Evolutionary conservation across 2,329 filamentous ascomycete genomes (phyloP).

Genomic region (Monosporascus sp.): DNA sequence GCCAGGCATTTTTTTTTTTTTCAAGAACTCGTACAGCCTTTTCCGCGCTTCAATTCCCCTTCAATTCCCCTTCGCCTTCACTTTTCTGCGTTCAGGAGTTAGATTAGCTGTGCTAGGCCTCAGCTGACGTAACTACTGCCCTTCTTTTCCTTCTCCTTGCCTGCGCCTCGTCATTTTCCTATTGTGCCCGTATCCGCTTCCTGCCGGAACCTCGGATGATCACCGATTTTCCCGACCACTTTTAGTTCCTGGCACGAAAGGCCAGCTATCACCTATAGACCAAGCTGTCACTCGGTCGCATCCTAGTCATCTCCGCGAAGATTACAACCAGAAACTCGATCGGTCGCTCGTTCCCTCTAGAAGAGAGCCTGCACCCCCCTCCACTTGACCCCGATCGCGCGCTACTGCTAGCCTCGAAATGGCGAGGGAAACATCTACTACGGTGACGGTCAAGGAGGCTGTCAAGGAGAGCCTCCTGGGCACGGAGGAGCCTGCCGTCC

Average conservation of each 20-base stretch:
- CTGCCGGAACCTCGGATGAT: not conserved
- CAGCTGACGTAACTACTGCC: not conserved
- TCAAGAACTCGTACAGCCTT: no score
- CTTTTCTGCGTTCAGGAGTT: not conserved
- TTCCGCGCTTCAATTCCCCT: not conserved
- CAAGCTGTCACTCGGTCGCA: not conserved
- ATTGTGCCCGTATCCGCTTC: not conserved
- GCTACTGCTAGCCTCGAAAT: conserved; percentile 22
- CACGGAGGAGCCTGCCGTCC: conserved; percentile 48
- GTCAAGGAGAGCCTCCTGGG: conserved; percentile 80
- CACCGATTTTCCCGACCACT: not conserved
- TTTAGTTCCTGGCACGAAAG: not conserved
- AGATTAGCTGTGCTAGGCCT: not conserved
- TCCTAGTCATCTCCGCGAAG: not conserved
- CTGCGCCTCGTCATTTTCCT: not conserved
- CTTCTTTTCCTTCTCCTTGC: not conserved
- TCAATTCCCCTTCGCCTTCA: not conserved
- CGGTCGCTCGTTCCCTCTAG: not conserved
- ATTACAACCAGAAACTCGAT: not conserved
- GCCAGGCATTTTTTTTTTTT: no score
- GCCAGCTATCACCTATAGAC: not conserved
- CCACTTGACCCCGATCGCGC: not conserved
- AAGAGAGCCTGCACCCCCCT: not conserved
- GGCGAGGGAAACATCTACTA: conserved; percentile 47
- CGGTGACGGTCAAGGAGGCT: conserved; percentile 63